Evolutionary conservation across 768 basidiomycete species (phyloP), one percentile per base, ranked within the genome.

Genomic region (Hypsizygus marmoreus): DNA sequence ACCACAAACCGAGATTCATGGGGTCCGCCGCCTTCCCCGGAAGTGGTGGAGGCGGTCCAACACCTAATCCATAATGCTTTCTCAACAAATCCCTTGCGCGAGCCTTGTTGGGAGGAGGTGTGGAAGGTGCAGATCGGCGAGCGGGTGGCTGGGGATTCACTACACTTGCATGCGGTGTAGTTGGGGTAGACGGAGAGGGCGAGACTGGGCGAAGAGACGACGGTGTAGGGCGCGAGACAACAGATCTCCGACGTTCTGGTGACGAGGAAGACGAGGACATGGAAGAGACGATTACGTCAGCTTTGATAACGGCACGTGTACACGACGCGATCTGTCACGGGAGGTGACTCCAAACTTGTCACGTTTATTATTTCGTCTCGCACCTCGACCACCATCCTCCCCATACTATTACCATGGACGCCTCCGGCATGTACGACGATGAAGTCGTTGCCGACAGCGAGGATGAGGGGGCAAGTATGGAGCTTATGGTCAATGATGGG

Each of bases 1-100:
- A 10, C 17, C 11, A 58, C 78, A 48, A 55, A 82, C 89, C 88
- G 47, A 93, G 68, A 56, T 90, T 88, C 87, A 91, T 88, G 11
- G 89, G 87, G 62, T 92, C 91, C 42, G 75, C 77, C 23, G 78
- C 76, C 14, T 73, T 77, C 12, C 80, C 81, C 2, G 76, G 72
- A 1, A 73, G 57, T 16, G 88, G 78, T 3, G 78, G 73, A 10
- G 88, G 91, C 24, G 81, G 81, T 0, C 83, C 84, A n/a, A 88
- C 69, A 13, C 84, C 87, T 20, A 95, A 66, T 4, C 91, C 90
- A 74, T 95, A 95, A 59, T 95, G 91, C 54, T 89, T 91, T 57
- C 92, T 74, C 40, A 94, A 59, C 38, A 93, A 62, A 60, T 92
- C 89, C 54, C 86, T 74, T 10, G 91, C 91, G 12, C 84, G 73